Conservation (phyloP, 306 rosid species). For the Castanospermum australe region DNA sequence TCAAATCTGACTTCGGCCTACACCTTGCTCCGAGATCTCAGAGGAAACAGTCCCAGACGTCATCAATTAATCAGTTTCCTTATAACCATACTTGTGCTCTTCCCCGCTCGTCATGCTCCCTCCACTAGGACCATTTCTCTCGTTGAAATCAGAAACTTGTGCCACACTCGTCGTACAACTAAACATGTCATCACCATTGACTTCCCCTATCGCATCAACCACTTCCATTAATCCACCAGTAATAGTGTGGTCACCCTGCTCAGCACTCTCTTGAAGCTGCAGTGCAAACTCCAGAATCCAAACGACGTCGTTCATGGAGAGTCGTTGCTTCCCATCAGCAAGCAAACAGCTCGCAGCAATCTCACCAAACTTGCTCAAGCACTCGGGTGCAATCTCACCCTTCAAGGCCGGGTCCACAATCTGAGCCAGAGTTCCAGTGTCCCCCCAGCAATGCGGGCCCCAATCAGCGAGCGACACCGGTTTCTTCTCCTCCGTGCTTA, state of each 20-base stretch:
- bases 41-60: constrained; percentile 28
- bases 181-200: constrained; percentile 15
- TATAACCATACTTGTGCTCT: background rate
- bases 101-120: constrained; percentile 11
- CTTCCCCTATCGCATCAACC: background rate
- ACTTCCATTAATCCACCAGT: background rate
- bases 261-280: constrained; percentile 60
- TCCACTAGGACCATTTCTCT: constrained; percentile 13
- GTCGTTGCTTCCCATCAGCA: constrained; percentile 52
- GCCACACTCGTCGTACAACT: constrained; percentile 25
- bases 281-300: constrained; percentile 54
- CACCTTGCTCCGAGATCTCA: constrained; percentile 26
- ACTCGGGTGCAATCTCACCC: constrained; percentile 21
- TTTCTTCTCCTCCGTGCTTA: background rate
- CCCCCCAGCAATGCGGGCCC: background rate
- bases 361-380: constrained; percentile 46
- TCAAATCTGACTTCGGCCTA: background rate
- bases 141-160: constrained; percentile 27
- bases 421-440: background rate
- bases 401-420: constrained; percentile 27
- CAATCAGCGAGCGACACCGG: constrained; percentile 24
- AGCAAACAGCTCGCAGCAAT: constrained; percentile 44
- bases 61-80: background rate
- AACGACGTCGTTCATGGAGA: constrained; percentile 66
- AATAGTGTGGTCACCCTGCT: constrained; percentile 7